Percentiles rank a stretch among this genome's conserved stretches.
Evolutionary conservation across 225 moss, liverwort and hornwort genomes (phyloP).

Genomic region (Takakia lepidozioides): DNA sequence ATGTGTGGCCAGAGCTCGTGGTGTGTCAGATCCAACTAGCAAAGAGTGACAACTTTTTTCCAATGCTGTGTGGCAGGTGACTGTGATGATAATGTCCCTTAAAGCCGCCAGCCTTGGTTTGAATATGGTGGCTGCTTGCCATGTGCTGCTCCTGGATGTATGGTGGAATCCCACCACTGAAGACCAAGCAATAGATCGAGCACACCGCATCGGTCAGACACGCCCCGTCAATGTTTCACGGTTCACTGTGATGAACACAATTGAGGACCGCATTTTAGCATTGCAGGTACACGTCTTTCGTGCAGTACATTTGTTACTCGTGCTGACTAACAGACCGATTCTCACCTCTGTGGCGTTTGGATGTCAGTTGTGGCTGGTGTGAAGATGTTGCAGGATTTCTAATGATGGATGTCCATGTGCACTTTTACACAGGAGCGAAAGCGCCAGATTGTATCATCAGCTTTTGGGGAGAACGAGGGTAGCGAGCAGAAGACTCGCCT

Average conservation of each 20-base stretch:
- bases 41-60: too few species aligned
- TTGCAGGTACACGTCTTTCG: constrained; percentile 86
- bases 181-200: constrained; percentile 98
- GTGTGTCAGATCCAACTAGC: too few species aligned
- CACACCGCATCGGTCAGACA: constrained; percentile 97
- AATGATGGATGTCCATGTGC: too few species aligned
- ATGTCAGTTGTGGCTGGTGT: too few species aligned
- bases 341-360: too few species aligned
- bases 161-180: constrained; percentile 99
- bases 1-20: too few species aligned
- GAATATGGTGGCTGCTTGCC: constrained; percentile 98
- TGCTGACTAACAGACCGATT: too few species aligned
- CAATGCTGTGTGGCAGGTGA: constrained; percentile 93
- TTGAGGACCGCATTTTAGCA: constrained; percentile 89
- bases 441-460: constrained; percentile 85
- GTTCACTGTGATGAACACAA: constrained; percentile 90
- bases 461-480: constrained; percentile 75
- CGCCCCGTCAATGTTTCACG: constrained; percentile 86
- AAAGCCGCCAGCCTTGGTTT: constrained; percentile 98
- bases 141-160: constrained; percentile 88
- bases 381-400: too few species aligned
- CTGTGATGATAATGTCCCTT: constrained; percentile 98
- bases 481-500: constrained; percentile 73
- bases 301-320: too few species aligned
- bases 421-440: constrained; percentile 97